These are phyloP conservation scores for Ophiostoma piceae DNA, from an alignment of 2,329 filamentous ascomycete genomes.

Conservation along the genomic window DNA sequence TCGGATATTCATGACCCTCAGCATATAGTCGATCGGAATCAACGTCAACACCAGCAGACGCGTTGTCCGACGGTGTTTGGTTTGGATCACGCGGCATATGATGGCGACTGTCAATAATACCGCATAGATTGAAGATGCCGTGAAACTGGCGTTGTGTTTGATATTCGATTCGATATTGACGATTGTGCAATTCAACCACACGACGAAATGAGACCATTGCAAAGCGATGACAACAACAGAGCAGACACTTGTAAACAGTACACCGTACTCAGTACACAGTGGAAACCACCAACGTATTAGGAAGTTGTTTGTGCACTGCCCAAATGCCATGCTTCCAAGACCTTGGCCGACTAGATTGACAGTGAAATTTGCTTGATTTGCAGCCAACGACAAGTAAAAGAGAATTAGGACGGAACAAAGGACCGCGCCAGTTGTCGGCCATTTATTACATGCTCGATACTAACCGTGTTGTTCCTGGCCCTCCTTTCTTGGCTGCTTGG, in stretches of 20 bases:
- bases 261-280: too few species aligned
- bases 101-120: neutral
- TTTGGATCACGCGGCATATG: neutral
- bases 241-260: neutral
- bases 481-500: constrained; percentile 9
- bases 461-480: constrained; percentile 1
- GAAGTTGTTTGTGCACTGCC: constrained; percentile 20
- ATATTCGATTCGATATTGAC: neutral
- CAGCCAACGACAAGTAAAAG: neutral
- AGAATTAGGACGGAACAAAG: neutral
- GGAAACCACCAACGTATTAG: neutral
- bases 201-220: neutral
- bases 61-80: neutral
- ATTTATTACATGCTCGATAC: neutral
- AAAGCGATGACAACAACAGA: too few species aligned
- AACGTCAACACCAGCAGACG: neutral
- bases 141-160: neutral
- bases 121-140: neutral
- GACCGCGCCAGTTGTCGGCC: constrained; percentile 10
- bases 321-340: constrained; percentile 24
- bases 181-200: neutral
- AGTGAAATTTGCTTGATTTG: neutral
- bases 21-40: constrained; percentile 4
- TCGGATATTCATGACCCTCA: neutral
- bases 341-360: constrained; percentile 17